These are phyloP conservation scores for Geoglossum glabrum DNA, from an alignment of 495 filamentous ascomycete genomes.

Conservation along the genomic window DNA sequence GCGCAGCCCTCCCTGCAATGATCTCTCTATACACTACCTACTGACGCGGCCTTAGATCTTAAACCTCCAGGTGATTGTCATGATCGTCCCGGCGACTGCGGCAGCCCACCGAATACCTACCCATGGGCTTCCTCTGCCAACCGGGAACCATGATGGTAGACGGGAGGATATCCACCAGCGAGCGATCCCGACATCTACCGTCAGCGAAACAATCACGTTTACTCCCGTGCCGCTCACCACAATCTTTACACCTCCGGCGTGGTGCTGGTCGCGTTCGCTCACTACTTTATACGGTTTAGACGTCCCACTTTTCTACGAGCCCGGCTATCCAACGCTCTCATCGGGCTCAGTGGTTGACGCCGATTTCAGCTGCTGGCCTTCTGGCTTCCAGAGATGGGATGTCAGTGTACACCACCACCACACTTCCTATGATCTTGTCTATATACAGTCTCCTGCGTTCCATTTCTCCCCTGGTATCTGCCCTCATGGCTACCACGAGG, in stretches of 20 bases:
- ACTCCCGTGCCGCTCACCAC: not conserved
- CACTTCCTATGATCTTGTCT: not conserved
- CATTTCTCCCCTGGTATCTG: not conserved
- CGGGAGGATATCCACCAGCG: not conserved
- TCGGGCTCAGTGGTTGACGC: not conserved
- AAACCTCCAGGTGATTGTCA: not conserved
- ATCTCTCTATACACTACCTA: no score
- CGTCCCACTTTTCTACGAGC: not conserved
- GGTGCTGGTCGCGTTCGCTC: not conserved
- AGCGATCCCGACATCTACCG: not conserved
- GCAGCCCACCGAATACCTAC: not conserved
- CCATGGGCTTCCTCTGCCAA: not conserved
- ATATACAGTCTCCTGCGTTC: not conserved
- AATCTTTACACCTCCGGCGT: not conserved
- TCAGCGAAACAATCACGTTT: not conserved
- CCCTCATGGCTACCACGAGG: not conserved
- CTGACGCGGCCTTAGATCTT: no score
- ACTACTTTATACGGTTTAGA: not conserved
- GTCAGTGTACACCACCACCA: not conserved
- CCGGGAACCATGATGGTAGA: not conserved
- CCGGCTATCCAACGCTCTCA: not conserved
- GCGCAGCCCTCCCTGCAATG: not conserved
- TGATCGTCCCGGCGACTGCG: not conserved
- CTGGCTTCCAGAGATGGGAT: not conserved
- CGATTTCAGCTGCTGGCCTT: not conserved